Evolutionary conservation across 768 basidiomycete species (phyloP).

Genomic region (Mycena olivaceomarginata): DNA sequence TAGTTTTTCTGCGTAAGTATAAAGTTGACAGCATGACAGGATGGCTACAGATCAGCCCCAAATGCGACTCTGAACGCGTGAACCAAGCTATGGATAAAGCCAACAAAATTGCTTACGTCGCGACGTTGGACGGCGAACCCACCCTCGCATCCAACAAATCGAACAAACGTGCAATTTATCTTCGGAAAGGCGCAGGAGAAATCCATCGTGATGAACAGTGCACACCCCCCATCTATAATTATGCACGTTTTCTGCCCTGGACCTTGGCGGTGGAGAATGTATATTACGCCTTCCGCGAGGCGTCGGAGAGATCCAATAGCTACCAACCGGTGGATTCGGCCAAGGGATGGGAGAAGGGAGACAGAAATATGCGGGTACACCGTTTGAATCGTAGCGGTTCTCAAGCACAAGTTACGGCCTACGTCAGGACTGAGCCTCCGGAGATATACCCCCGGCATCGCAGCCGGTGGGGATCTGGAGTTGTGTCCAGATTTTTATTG

Average conservation of each 20-base stretch:
- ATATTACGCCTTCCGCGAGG: constrained; percentile 48
- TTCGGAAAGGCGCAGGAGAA: constrained; percentile 36
- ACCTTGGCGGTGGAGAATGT: constrained; percentile 50
- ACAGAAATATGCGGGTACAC: constrained; percentile 21
- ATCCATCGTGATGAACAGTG: constrained; percentile 47
- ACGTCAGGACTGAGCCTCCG: constrained; percentile 20
- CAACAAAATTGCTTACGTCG: constrained; percentile 55
- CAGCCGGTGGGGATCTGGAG: constrained; percentile 39
- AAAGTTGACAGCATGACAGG: constrained; percentile 63
- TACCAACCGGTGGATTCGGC: constrained; percentile 46
- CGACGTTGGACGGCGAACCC: constrained; percentile 38
- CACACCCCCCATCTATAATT: constrained; percentile 55
- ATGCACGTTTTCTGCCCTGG: constrained; percentile 55
- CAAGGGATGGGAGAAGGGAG: constrained; percentile 44
- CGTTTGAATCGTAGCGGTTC: constrained; percentile 37
- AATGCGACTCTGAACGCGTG: constrained; percentile 60
- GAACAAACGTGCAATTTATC: constrained; percentile 44
- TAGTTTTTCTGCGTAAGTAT: constrained; percentile 52
- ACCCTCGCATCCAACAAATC: constrained; percentile 39
- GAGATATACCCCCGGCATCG: constrained; percentile 15
- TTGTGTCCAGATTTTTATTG: constrained; percentile 43
- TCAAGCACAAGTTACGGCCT: constrained; percentile 33
- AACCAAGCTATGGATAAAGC: constrained; percentile 53
- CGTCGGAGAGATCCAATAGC: constrained; percentile 42
- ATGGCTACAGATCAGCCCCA: constrained; percentile 65